A percentile compares a stretch with the other conserved stretches of the same genome.
phyloP scores from a whole-genome alignment of 768 basidiomycete species.

The Leccinum longicurvipes region DNA sequence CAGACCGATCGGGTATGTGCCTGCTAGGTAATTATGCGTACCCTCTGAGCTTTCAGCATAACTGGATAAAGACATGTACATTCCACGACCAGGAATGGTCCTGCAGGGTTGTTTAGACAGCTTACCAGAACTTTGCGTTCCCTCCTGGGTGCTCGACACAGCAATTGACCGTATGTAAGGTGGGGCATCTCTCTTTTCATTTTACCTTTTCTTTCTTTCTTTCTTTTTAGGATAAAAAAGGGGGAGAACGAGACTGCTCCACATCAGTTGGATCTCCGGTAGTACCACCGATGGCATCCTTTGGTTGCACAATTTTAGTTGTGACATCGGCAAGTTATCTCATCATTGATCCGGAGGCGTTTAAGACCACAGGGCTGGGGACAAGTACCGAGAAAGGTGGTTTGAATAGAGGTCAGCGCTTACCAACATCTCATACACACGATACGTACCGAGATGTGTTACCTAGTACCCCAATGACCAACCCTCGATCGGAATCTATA shows the following conservation, averaged over 20 bases:
- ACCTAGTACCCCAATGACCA: constrained; percentile 1
- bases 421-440: constrained; percentile 4
- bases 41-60: neutral
- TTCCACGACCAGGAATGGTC: constrained; percentile 3
- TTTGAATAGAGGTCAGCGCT: constrained; percentile 10
- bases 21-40: constrained; percentile 1
- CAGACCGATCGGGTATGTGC: constrained; percentile 5
- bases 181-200: neutral
- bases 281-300: neutral
- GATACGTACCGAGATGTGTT: constrained; percentile 7
- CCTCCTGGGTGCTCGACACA: neutral
- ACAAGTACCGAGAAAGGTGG: constrained; percentile 8
- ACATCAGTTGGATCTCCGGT: neutral
- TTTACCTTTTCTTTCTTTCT: neutral
- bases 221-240: neutral
- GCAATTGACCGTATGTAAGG: neutral
- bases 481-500: constrained; percentile 15
- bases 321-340: constrained; percentile 13
- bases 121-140: constrained; percentile 8
- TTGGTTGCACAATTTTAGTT: constrained; percentile 22
- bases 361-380: constrained; percentile 4
- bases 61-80: constrained; percentile 1
- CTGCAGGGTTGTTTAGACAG: constrained; percentile 6
- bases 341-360: constrained; percentile 7
- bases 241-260: neutral